Conservation (phyloP, 495 filamentous ascomycete genomes). For the Penicillium antarcticum region DNA sequence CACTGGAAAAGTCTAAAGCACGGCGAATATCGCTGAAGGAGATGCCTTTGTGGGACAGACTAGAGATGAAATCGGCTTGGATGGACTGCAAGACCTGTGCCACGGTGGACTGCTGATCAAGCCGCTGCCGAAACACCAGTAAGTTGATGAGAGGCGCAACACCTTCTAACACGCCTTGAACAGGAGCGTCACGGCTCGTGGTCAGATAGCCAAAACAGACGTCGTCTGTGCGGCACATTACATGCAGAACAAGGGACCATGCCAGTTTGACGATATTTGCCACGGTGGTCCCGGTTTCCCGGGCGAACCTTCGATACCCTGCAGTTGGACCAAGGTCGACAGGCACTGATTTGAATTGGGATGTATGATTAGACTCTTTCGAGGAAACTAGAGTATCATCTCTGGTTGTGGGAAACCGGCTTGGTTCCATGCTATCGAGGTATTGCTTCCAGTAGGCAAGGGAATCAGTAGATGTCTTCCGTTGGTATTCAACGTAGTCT, state of each 20-base stretch:
- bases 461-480: background rate
- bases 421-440: background rate
- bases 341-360: background rate
- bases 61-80: background rate
- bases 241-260: background rate
- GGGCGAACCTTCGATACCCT: background rate
- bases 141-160: background rate
- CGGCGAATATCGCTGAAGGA: background rate
- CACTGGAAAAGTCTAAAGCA: background rate
- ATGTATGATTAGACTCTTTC: background rate
- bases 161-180: background rate
- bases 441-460: background rate
- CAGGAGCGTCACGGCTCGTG: background rate
- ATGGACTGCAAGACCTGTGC: background rate
- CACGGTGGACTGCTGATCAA: background rate
- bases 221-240: background rate
- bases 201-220: background rate
- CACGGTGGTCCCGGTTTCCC: background rate
- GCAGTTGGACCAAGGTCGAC: background rate
- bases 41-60: background rate
- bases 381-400: background rate
- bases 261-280: background rate
- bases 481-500: background rate
- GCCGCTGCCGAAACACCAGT: background rate
- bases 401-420: background rate